Base-by-base conservation (phyloP, 148 eudicot species). In the Nepenthes mirabilis region DNA sequence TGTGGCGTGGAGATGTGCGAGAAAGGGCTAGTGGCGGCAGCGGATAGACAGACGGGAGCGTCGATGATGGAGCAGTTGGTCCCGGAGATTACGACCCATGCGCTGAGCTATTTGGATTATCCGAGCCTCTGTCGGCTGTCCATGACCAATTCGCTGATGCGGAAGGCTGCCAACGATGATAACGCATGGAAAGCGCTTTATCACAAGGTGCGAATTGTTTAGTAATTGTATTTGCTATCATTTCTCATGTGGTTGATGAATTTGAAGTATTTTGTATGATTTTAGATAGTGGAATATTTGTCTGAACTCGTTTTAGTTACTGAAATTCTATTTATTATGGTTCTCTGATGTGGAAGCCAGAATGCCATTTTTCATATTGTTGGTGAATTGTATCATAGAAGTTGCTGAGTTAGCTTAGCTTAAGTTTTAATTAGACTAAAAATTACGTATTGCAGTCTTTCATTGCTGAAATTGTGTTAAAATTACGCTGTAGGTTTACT, bases 1-100 rank as follows among this genome's bases (percentile, higher is more conserved):
- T 64, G 47, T 33, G 68, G 45, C 45, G 45, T 62, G 11, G 83
- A 68, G 55, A 72, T 75, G 81, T 67, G 73, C 64, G 76, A 74
- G 68, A 74, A 66, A 54, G 69, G 58, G 40, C 9, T 47, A 37
- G 71, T 51, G 58, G 60, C 63, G 55, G 75, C 62, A 56, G 58
- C 58, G 62, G 91, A 79, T 68, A 52, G 69, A 71, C 82, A 74
- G 68, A 77, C 80, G 1, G 98, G 90, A 0, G 91, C 83, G 47
- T 93, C 96, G 60, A 88, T 93, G 96, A 93, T 93, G 96, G 98
- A 93, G 72, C 95, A 86, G 62, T 58, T 93, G 66, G 96, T 93
- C 48, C 98, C 98, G 60, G 98, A 93, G 68, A 89, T 93, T 61
- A 88, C 89, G 0, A 86, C 96, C 0, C 96, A 93, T 65, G 95